phyloP scores from a whole-genome alignment of 129 eudicot species.

The Helichrysum umbraculigerum region DNA sequence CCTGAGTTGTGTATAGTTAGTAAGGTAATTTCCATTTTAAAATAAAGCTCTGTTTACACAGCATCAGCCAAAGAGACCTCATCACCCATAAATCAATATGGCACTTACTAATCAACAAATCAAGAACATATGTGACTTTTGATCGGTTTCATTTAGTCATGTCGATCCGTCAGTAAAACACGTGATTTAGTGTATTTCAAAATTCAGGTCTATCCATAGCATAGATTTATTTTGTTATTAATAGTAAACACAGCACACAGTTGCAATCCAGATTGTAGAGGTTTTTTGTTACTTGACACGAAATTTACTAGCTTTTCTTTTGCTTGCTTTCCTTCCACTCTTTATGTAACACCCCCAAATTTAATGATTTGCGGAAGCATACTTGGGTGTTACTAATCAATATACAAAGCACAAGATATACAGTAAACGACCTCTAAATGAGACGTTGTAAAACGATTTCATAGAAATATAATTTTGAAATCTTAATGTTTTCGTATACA shows the following conservation, averaged over 20 bases:
- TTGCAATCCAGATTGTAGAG: not conserved
- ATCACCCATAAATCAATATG: constrained; percentile 77
- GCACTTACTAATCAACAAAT: constrained; percentile 83
- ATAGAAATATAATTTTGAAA: too few species aligned
- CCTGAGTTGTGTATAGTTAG: too few species aligned
- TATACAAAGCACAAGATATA: too few species aligned
- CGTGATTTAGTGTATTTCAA: not conserved
- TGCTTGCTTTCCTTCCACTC: constrained; percentile 79
- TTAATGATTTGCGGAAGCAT: too few species aligned
- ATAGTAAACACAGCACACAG: constrained; percentile 5
- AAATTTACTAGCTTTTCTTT: constrained; percentile 51
- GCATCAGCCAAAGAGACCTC: constrained; percentile 91
- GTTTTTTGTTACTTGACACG: constrained; percentile 11
- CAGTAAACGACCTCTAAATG: too few species aligned
- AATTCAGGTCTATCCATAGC: not conserved
- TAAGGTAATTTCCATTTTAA: too few species aligned
- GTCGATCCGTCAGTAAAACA: not conserved
- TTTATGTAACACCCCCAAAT: too few species aligned
- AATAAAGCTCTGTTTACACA: too few species aligned
- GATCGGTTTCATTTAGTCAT: not conserved
- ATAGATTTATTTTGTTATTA: not conserved
- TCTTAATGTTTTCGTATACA: too few species aligned
- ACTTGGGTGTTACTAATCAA: too few species aligned
- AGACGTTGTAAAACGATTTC: too few species aligned
- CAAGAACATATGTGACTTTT: constrained; percentile 75